phyloP scores from a whole-genome alignment of 352 stramenopile species.

The Globisporangium nunn region DNA sequence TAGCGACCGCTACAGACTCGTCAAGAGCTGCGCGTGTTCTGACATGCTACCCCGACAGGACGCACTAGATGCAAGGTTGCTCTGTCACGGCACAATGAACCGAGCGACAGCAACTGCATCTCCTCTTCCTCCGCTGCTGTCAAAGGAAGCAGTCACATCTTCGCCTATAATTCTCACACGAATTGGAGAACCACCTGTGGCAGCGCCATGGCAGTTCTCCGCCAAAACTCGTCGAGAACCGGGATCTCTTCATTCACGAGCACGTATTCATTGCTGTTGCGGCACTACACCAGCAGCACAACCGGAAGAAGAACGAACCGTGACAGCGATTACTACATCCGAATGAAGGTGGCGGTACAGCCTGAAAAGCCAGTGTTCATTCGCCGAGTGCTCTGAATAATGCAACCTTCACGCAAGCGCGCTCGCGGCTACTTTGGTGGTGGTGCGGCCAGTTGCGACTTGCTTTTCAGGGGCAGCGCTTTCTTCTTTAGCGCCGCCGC shows the following conservation, averaged over 20 bases:
- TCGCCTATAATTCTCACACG: background rate
- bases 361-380: background rate
- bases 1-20: too few species aligned
- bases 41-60: constrained; percentile 16
- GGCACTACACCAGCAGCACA: constrained; percentile 23
- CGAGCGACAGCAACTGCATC: background rate
- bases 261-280: constrained; percentile 17
- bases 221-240: constrained; percentile 26
- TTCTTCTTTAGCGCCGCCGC: constrained; percentile 40
- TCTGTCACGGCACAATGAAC: background rate
- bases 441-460: constrained; percentile 9
- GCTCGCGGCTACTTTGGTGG: background rate
- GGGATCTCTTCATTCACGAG: constrained; percentile 26
- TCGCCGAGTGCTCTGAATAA: background rate
- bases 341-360: constrained; percentile 7
- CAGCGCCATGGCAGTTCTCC: constrained; percentile 31
- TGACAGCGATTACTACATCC: constrained; percentile 32
- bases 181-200: constrained; percentile 23
- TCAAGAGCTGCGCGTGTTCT: too few species aligned
- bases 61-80: constrained; percentile 9
- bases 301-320: constrained; percentile 28
- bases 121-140: background rate
- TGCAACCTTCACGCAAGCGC: background rate
- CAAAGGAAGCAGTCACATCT: background rate
- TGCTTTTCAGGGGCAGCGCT: constrained; percentile 7